Percentiles rank a stretch among this genome's conserved stretches.
phyloP scores from a whole-genome alignment of 2,329 filamentous ascomycete species.

The Diaporthe citrichinensis region DNA sequence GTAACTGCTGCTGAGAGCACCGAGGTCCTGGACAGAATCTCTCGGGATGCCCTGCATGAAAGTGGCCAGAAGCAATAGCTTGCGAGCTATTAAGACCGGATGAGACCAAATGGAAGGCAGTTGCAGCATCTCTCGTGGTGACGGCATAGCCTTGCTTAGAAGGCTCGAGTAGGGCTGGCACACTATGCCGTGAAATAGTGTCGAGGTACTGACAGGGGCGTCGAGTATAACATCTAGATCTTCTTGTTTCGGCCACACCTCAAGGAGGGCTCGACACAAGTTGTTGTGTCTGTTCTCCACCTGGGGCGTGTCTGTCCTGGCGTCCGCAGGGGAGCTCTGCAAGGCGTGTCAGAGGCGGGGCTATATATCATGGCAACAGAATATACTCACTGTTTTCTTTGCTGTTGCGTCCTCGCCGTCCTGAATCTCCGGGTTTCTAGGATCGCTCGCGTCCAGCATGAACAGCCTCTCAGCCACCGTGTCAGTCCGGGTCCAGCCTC shows the following conservation, averaged over 20 bases:
- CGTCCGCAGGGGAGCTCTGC: neutral
- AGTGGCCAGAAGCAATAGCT: conserved; percentile 50
- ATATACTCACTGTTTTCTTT: neutral
- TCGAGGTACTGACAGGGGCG: conserved; percentile 49
- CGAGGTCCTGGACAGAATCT: neutral
- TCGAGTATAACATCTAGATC: conserved; percentile 55
- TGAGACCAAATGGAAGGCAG: conserved; percentile 49
- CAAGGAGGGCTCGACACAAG: conserved; percentile 47
- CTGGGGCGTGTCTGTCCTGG: neutral
- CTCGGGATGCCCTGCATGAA: conserved; percentile 49
- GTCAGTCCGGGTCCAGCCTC: conserved; percentile 55
- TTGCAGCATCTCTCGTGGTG: conserved; percentile 51
- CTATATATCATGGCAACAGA: neutral
- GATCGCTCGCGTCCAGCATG: conserved; percentile 32
- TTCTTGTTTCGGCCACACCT: conserved; percentile 55
- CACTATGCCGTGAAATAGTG: conserved; percentile 54
- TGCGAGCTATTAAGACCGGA: conserved; percentile 53
- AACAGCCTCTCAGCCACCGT: conserved; percentile 51
- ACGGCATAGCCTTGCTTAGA: conserved; percentile 41
- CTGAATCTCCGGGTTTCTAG: neutral
- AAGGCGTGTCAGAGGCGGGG: neutral
- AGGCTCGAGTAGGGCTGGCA: conserved; percentile 50
- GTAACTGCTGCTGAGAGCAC: conserved; percentile 42
- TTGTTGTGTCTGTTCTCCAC: conserved; percentile 1
- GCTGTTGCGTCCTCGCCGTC: neutral